Evolutionary conservation across 2,329 filamentous ascomycete species (phyloP).

Genomic region (Xylaria digitata): DNA sequence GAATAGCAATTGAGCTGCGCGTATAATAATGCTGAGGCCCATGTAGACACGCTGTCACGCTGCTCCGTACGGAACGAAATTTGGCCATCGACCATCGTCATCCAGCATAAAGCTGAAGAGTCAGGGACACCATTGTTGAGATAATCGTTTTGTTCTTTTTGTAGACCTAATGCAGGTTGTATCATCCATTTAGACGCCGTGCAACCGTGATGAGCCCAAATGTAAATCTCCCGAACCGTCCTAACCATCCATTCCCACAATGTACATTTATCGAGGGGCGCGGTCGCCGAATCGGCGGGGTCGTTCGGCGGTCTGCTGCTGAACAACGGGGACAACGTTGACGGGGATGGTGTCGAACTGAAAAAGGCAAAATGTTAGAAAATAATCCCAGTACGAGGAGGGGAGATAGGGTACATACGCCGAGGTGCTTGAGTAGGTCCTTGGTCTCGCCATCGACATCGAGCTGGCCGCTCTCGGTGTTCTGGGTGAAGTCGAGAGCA

Average conservation of each 20-base stretch:
- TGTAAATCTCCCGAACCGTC: slow-evolving; percentile 57
- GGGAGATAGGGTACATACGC: slow-evolving; percentile 73
- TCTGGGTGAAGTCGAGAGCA: slow-evolving; percentile 97
- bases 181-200: slow-evolving; percentile 67
- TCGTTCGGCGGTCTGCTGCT: slow-evolving; percentile 90
- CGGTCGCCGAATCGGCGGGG: slow-evolving; percentile 77
- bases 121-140: slow-evolving; percentile 89
- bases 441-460: slow-evolving; percentile 98
- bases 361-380: slow-evolving; percentile 14
- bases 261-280: slow-evolving; percentile 51
- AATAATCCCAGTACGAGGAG: background rate
- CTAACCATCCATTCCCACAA: slow-evolving; percentile 46
- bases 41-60: slow-evolving; percentile 37
- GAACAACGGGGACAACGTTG: slow-evolving; percentile 91
- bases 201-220: slow-evolving; percentile 57
- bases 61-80: slow-evolving; percentile 39
- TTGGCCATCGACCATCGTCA: slow-evolving; percentile 96
- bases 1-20: background rate
- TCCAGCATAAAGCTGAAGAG: slow-evolving; percentile 67
- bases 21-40: slow-evolving; percentile 11
- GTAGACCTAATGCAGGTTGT: slow-evolving; percentile 70
- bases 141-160: slow-evolving; percentile 64
- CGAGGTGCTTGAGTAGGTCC: slow-evolving; percentile 98
- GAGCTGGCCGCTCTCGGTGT: slow-evolving; percentile 89
- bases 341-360: slow-evolving; percentile 98